Conservation (phyloP, 805 yeast species). For the Ogataea wickerhamii region DNA sequence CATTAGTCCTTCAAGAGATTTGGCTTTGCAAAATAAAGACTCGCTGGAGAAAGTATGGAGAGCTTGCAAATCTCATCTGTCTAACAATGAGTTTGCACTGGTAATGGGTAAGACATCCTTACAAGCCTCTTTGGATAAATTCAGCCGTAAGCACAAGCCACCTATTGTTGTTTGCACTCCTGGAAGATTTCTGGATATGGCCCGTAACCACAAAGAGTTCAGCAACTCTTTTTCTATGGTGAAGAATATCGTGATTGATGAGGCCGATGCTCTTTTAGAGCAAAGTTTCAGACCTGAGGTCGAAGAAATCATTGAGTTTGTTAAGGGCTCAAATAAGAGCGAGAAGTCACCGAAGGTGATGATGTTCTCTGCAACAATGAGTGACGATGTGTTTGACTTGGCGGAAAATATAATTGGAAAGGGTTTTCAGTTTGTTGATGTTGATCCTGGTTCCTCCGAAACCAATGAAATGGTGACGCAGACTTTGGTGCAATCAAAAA, state of each 20-base stretch:
- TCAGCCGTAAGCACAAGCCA: constrained; percentile 36
- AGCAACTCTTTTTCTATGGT: constrained; percentile 48
- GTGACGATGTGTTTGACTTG: constrained; percentile 58
- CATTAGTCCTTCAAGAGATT: constrained; percentile 87
- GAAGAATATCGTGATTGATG: constrained; percentile 74
- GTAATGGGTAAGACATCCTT: constrained; percentile 67
- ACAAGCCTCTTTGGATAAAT: constrained; percentile 19
- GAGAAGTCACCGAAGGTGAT: constrained; percentile 55
- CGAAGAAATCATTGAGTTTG: constrained; percentile 48
- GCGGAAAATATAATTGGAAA: constrained; percentile 56
- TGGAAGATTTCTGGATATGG: constrained; percentile 70
- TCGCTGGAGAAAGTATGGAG: constrained; percentile 52
- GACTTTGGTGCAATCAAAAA: constrained; percentile 50
- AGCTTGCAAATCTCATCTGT: constrained; percentile 8
- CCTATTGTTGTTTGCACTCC: constrained; percentile 84
- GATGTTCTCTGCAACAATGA: constrained; percentile 87
- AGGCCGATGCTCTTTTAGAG: constrained; percentile 85
- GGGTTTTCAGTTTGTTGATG: constrained; percentile 61
- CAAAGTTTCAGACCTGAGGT: constrained; percentile 73
- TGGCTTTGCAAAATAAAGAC: constrained; percentile 75
- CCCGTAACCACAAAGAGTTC: constrained; percentile 44
- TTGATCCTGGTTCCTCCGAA: constrained; percentile 64
- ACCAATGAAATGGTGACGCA: constrained; percentile 77
- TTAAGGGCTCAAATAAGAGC: constrained; percentile 32
- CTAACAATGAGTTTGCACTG: constrained; percentile 39